These are phyloP conservation scores for Hemerocallis citrina DNA, from an alignment of 106 monocot species.

Conservation along the genomic window DNA sequence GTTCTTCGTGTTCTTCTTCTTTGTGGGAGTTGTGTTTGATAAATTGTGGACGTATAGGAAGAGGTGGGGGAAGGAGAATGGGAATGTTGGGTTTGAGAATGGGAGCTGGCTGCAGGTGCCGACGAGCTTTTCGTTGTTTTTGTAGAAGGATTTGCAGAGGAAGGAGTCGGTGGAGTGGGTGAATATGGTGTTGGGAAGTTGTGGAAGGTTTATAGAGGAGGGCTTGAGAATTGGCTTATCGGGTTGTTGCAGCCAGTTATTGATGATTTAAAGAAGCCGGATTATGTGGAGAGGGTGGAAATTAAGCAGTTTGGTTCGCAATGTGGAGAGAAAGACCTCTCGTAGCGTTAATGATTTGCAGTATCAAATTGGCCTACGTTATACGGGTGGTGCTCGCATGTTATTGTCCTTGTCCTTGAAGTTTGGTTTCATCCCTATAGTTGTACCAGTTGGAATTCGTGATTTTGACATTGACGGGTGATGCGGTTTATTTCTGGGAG, in stretches of 20 bases:
- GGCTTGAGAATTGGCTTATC: slow-evolving; percentile 85
- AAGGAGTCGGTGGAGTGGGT: slow-evolving; percentile 99
- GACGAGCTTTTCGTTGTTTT: slow-evolving; percentile 80
- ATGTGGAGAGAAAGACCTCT: slow-evolving; percentile 91
- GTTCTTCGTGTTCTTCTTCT: slow-evolving; percentile 88
- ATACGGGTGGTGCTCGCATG: slow-evolving; percentile 95
- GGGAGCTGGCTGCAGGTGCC: slow-evolving; percentile 92
- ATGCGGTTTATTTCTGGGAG: too few relatives aligned
- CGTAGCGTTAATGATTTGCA: slow-evolving; percentile 88
- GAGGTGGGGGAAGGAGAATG: slow-evolving; percentile 27
- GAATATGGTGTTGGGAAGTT: slow-evolving; percentile 96
- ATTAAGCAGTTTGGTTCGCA: slow-evolving; percentile 98
- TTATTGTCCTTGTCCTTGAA: slow-evolving; percentile 72
- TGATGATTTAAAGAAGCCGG: slow-evolving; percentile 78
- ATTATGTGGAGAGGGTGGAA: slow-evolving; percentile 87
- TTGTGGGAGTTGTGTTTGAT: slow-evolving; percentile 84
- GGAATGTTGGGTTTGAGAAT: slow-evolving; percentile 8
- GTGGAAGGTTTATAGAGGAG: slow-evolving; percentile 93
- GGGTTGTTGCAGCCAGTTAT: slow-evolving; percentile 97
- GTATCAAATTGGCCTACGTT: slow-evolving; percentile 95
- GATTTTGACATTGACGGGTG: slow-evolving; percentile 98
- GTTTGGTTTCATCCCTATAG: slow-evolving; percentile 73
- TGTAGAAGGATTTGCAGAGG: slow-evolving; percentile 89
- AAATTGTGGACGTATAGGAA: slow-evolving; percentile 82
- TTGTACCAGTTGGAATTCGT: slow-evolving; percentile 79